Conservation (phyloP, 306 rosid genomes). For the Rubus idaeus region DNA sequence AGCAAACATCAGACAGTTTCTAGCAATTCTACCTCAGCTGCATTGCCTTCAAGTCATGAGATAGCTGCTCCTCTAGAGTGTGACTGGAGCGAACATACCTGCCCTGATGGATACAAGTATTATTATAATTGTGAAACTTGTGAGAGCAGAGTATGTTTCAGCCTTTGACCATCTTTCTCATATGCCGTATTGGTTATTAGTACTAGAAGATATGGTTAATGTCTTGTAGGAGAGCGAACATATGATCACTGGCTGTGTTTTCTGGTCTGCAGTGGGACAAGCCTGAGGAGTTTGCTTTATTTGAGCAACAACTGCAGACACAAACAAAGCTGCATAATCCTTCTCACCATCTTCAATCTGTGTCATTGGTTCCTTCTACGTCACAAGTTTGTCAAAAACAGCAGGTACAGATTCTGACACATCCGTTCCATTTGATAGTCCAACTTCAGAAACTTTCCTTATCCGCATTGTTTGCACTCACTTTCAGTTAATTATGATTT, state of each 20-base stretch:
- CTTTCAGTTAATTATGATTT: not conserved
- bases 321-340: slow-evolving; percentile 45
- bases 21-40: slow-evolving; percentile 33
- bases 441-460: slow-evolving; percentile 34
- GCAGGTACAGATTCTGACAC: slow-evolving; percentile 41
- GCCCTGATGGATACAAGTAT: slow-evolving; percentile 82
- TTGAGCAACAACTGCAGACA: slow-evolving; percentile 56
- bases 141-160: slow-evolving; percentile 75
- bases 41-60: slow-evolving; percentile 35
- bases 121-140: slow-evolving; percentile 72
- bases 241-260: slow-evolving; percentile 29
- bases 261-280: slow-evolving; percentile 74
- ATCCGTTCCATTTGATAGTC: slow-evolving; percentile 28
- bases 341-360: slow-evolving; percentile 34
- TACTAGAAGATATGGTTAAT: not conserved
- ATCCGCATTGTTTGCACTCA: slow-evolving; percentile 9
- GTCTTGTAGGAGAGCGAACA: not conserved
- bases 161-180: slow-evolving; percentile 27
- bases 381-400: slow-evolving; percentile 40
- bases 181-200: slow-evolving; percentile 21
- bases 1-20: slow-evolving; percentile 39
- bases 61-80: slow-evolving; percentile 54
- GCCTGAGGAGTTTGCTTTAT: slow-evolving; percentile 67
- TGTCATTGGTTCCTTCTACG: slow-evolving; percentile 36
- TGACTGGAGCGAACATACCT: slow-evolving; percentile 91